Evolutionary conservation across 2,329 filamentous ascomycete genomes (phyloP), one percentile per base, ranked within the genome.

Genomic region (Talaromyces amestolkiae): DNA sequence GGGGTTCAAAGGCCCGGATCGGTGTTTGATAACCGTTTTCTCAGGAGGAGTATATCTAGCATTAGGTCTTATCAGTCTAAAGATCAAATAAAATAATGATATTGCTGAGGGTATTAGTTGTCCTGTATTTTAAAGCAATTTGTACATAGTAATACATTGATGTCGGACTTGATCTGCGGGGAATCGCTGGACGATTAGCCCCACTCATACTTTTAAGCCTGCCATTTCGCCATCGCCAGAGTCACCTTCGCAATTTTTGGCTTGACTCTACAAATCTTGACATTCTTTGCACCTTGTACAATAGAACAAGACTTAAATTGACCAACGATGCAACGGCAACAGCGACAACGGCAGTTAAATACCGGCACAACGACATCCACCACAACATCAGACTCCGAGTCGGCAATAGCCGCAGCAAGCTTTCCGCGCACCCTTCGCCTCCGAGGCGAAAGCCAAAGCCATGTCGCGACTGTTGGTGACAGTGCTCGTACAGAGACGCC

Each of bases 341-440:
- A 39, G 22, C 60, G 45, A n/a, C 60, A 43, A 19, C 47, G 37
- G 41, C 47, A 35, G 24, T 31, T 47, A 10, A 63, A 63, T 31
- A 19, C 33, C 49, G 31, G 33, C 41, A 31, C 33, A 17, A 43
- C 45, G 27, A 47, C 51, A n/a, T 61, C 58, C 10, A 65, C 64
- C 7, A 65, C 59, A 8, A 65, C 43, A 3, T 53, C 60, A 62
- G 70, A 74, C 60, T 61, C 69, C 17, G 65, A 64, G 19, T 69
- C 69, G 27, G 58, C 69, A 24, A 67, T 70, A 24, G 66, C 47
- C 17, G n/a, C 51, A 56, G 33, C 53, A 11, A 56, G 33, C 31
- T 45, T 70, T 33, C 51, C 70, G 11, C 72, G 69, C 1, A 64
- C 58, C 3, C 61, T 66, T 10, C 65, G 65, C 8, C 56, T 66